Conservation (phyloP, 441 rosid genomes). For the Euphorbia celastroides region DNA sequence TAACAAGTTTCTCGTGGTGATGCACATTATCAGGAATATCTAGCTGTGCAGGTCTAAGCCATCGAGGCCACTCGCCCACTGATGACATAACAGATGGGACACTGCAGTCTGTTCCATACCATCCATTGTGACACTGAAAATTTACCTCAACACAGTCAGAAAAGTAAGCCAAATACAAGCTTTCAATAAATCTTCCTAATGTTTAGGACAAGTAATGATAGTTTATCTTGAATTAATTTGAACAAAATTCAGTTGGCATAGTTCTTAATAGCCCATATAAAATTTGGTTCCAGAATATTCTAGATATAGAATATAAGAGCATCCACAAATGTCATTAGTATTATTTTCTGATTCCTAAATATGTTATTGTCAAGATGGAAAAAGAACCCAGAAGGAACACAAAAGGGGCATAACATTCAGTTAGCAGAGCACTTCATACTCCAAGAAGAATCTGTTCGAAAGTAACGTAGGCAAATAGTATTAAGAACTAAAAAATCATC, state of each 20-base stretch:
- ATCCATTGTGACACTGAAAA: conserved; percentile 77
- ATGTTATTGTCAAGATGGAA: neutral
- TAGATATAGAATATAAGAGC: neutral
- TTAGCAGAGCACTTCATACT: neutral
- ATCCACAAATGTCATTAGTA: neutral
- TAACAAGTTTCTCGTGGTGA: conserved; percentile 34
- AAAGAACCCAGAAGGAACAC: neutral
- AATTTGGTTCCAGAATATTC: neutral
- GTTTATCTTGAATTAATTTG: neutral
- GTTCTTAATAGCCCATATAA: neutral
- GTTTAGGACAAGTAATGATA: neutral
- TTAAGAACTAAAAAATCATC: neutral
- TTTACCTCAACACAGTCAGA: conserved; percentile 13
- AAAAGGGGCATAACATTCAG: neutral
- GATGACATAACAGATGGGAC: conserved; percentile 73
- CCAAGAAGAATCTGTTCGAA: neutral
- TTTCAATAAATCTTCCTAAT: conserved; percentile 3
- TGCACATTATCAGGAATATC: conserved; percentile 46
- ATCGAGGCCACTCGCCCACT: conserved; percentile 78
- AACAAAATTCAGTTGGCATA: no score
- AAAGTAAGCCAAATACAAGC: neutral
- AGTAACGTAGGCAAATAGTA: neutral
- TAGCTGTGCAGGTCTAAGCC: conserved; percentile 90
- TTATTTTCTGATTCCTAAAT: neutral
- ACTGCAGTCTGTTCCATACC: conserved; percentile 95